A percentile compares a stretch with the other conserved stretches of the same genome.
phyloP scores from a whole-genome alignment of 352 stramenopile genomes.

The Phytopythium montanum region DNA sequence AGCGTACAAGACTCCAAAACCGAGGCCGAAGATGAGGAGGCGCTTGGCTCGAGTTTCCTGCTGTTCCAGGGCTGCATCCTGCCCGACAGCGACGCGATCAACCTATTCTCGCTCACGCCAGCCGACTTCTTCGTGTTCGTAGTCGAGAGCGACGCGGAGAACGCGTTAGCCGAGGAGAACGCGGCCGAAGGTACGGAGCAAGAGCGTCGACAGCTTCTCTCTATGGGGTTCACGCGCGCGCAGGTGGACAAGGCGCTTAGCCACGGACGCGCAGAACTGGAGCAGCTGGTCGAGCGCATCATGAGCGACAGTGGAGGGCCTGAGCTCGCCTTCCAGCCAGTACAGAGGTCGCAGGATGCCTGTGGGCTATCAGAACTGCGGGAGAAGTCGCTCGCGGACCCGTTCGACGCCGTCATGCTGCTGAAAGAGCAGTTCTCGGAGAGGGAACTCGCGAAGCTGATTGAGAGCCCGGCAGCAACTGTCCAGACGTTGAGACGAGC shows the following conservation, averaged over 20 bases:
- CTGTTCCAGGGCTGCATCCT: slow-evolving; percentile 56
- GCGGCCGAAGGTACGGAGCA: background rate
- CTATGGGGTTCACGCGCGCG: slow-evolving; percentile 50
- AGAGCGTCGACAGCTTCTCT: slow-evolving; percentile 34
- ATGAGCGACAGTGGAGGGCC: slow-evolving; percentile 5
- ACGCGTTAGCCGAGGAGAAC: slow-evolving; percentile 10
- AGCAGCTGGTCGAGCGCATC: slow-evolving; percentile 5
- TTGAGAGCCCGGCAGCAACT: slow-evolving; percentile 38
- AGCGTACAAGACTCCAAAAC: slow-evolving; percentile 5
- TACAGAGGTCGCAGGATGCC: slow-evolving; percentile 12
- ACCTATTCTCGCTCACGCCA: slow-evolving; percentile 41
- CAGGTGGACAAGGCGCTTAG: slow-evolving; percentile 27
- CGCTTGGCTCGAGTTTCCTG: slow-evolving; percentile 34
- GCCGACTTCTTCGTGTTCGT: slow-evolving; percentile 70
- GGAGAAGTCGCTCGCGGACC: slow-evolving; percentile 19
- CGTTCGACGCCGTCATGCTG: slow-evolving; percentile 45
- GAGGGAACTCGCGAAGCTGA: slow-evolving; percentile 32
- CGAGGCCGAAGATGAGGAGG: slow-evolving; percentile 3
- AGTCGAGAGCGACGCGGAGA: slow-evolving; percentile 19
- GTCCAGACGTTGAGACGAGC: slow-evolving; percentile 26
- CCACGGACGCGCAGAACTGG: slow-evolving; percentile 27
- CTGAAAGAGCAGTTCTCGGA: slow-evolving; percentile 44
- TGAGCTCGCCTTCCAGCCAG: slow-evolving; percentile 5
- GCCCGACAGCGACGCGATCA: slow-evolving; percentile 49
- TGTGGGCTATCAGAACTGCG: slow-evolving; percentile 24